Conservation (phyloP, 192 early-diverging fungal species). For the Umbelopsis sp. region DNA sequence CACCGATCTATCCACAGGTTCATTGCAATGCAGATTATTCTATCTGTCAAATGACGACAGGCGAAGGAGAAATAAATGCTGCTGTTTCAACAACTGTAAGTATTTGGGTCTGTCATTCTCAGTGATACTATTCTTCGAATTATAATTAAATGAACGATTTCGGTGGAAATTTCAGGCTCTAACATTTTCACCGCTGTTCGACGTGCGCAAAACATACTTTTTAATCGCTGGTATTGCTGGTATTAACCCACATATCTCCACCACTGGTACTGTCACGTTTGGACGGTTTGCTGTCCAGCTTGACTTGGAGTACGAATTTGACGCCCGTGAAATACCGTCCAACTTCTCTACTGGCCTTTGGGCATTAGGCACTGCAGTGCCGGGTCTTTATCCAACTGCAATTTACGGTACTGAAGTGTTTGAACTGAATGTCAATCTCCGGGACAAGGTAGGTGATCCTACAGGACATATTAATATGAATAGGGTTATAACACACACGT, state of each 20-base stretch:
- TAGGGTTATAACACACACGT: background rate
- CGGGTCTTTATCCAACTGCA: background rate
- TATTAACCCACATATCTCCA: conserved; percentile 3
- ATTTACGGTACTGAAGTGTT: conserved; percentile 15
- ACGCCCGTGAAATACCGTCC: conserved; percentile 14
- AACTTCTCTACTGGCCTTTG: conserved; percentile 10
- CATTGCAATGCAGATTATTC: background rate
- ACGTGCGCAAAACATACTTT: conserved; percentile 2
- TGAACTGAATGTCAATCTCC: conserved; percentile 8
- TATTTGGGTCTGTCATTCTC: background rate
- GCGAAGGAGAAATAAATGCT: conserved; percentile 17
- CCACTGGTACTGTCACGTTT: conserved; percentile 2
- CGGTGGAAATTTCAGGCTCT: background rate
- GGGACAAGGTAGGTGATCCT: background rate
- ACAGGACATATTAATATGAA: background rate
- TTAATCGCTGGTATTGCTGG: conserved; percentile 20
- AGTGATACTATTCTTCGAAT: background rate
- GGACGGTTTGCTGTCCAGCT: conserved; percentile 16
- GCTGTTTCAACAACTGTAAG: background rate
- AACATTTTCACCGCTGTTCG: conserved; percentile 9
- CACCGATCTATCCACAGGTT: background rate
- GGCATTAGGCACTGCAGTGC: background rate
- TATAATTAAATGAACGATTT: background rate
- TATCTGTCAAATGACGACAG: conserved; percentile 11
- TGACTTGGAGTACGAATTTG: background rate